A percentile compares a stretch with the other conserved stretches of the same genome.
Conservation (phyloP, 2,329 filamentous ascomycete genomes). For the Colletotrichum sp. region DNA sequence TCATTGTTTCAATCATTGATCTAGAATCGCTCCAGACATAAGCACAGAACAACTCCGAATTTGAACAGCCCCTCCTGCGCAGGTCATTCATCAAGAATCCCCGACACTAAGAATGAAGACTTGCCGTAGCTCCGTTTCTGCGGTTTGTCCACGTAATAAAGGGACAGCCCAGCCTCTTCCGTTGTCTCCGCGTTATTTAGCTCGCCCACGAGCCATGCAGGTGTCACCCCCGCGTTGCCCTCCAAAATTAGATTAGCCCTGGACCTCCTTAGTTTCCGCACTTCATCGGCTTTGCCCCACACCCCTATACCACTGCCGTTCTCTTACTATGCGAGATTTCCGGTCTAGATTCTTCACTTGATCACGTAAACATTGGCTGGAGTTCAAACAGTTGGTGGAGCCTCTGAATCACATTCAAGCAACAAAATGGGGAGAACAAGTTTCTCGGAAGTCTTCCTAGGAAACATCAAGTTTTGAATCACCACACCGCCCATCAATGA, state of each 20-base stretch:
- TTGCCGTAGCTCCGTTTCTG: neutral
- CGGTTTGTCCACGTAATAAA: neutral
- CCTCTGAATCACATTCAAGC: neutral
- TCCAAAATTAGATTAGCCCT: neutral
- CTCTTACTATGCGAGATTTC: neutral
- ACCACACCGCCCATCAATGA: fast-evolving
- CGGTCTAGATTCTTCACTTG: fast-evolving
- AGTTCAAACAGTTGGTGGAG: neutral
- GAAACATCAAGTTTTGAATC: neutral
- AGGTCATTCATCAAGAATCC: neutral
- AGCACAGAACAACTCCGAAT: too few relatives aligned
- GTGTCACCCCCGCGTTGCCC: neutral
- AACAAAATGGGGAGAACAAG: fast-evolving
- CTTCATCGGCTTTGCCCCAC: neutral
- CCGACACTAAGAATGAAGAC: neutral
- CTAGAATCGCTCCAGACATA: too few relatives aligned
- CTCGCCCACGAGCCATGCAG: neutral
- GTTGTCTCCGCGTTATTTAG: too few relatives aligned
- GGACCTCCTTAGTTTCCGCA: neutral
- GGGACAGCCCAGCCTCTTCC: neutral
- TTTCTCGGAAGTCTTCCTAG: neutral
- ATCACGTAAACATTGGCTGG: neutral
- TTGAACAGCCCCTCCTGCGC: too few relatives aligned
- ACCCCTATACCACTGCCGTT: neutral
- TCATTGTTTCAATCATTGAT: too few relatives aligned